Evolutionary conservation across 257 asterid species (phyloP), one percentile per base, ranked within the genome.

Genomic region (Solanum bukasovii): DNA sequence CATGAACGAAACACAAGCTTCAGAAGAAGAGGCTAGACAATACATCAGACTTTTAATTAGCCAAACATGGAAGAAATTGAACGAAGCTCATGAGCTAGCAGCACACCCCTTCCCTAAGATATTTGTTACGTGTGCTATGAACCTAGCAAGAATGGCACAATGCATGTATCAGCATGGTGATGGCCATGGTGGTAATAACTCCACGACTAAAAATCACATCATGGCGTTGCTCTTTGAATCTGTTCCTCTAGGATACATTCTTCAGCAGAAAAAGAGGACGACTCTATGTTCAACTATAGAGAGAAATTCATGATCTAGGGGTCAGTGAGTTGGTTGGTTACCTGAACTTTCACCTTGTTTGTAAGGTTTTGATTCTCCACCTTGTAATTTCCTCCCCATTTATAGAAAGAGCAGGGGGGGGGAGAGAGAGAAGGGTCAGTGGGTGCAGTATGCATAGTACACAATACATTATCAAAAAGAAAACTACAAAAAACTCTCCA

Each of bases 161-260:
- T 90, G 88, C 44, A 87, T 94, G 87, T 94, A 94, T 72, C 91
- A 93, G 38, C 40, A 91, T 59, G 98, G 95, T 83, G 98, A 94
- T 89, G 96, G 95, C 1, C 91, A 89, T 70, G 96, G 97, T 2
- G 34, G 27, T 56, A 91, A 90, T 27, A 84, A 87, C 85, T 78
- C 87, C 10, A 25, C 75, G 6, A 90, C 82, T 6, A 89, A 67
- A 44, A 70, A 88, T 3, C 90, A 79, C 6, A 90, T 93, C 29
- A 37, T 37, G 1, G 81, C 79, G 4, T 38, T 91, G 68, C 82
- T 94, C 13, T 91, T 93, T 29, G 67, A 91, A n/a, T 92, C 95
- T 14, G 85, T 92, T 88, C 88, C 38, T 81, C 49, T 52, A 61
- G 87, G 10, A 18, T 56, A n/a, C 29, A 20, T 18, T 42, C 63